Conservation (phyloP, 352 stramenopile species). For the Globisporangium nunn region DNA sequence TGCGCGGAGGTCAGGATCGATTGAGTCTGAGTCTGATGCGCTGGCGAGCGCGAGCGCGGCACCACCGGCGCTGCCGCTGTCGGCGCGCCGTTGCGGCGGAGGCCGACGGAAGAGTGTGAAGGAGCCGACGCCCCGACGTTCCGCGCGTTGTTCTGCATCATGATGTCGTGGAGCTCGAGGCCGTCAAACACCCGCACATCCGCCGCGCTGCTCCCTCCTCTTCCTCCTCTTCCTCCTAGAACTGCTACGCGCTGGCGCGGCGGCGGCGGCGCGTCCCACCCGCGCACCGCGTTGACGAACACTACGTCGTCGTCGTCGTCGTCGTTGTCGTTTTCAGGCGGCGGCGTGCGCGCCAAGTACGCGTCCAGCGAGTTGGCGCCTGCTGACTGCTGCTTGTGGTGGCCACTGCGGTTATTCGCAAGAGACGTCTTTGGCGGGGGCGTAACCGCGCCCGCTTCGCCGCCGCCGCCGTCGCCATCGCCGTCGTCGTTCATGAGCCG, state of each 20-base stretch:
- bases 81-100: no score
- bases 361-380: conserved; percentile 15
- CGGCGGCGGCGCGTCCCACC: conserved; percentile 15
- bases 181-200: neutral
- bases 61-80: no score
- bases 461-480: neutral
- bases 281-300: conserved; percentile 32
- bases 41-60: no score
- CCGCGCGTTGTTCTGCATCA: conserved; percentile 9
- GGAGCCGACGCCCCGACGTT: neutral
- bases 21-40: neutral
- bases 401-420: neutral
- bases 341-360: conserved; percentile 15
- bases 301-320: conserved; percentile 8
- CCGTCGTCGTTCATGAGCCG: conserved; percentile 1
- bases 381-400: conserved; percentile 5
- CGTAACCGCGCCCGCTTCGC: neutral
- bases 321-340: neutral
- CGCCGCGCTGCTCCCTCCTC: no score
- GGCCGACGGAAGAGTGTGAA: neutral
- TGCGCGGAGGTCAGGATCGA: no score
- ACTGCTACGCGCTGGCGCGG: no score
- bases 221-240: no score
- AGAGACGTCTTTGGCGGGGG: neutral
- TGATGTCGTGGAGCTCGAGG: conserved; percentile 10